Conservation (phyloP, 345 rosid genomes). For the Combretum micranthum region DNA sequence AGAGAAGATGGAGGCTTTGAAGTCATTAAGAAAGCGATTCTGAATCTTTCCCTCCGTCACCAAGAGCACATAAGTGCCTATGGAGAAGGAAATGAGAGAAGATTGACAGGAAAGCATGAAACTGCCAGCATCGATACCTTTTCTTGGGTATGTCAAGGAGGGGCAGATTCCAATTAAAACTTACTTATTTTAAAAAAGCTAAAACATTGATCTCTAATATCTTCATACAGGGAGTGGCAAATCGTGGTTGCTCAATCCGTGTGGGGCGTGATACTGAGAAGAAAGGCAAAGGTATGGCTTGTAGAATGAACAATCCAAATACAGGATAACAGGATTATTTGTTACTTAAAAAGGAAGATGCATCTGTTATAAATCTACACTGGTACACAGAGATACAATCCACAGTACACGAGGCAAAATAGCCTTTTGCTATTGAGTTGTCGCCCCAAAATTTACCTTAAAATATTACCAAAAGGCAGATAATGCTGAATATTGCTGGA, state of each 20-base stretch:
- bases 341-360: too few relatives aligned
- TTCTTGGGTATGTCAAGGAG: conserved; percentile 65
- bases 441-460: too few relatives aligned
- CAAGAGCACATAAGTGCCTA: conserved; percentile 83
- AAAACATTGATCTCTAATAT: conserved; percentile 5
- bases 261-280: conserved; percentile 97
- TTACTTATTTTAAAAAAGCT: background rate
- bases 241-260: conserved; percentile 94
- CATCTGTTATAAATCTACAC: too few relatives aligned
- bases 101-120: conserved; percentile 95
- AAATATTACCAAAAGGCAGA: too few relatives aligned
- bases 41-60: conserved; percentile 88
- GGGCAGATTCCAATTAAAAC: background rate
- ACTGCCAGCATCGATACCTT: conserved; percentile 85
- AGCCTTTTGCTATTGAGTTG: too few relatives aligned
- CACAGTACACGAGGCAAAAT: too few relatives aligned
- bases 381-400: too few relatives aligned
- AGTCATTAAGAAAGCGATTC: conserved; percentile 85
- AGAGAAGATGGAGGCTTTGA: conserved; percentile 93
- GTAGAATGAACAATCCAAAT: too few relatives aligned
- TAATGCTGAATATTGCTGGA: too few relatives aligned
- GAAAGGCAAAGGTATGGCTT: conserved; percentile 66
- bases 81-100: conserved; percentile 98
- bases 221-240: conserved; percentile 74
- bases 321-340: too few relatives aligned